Percentiles rank a stretch among this genome's conserved stretches.
phyloP scores from a whole-genome alignment of 495 filamentous ascomycete genomes.

The Trichoderma gamsii region DNA sequence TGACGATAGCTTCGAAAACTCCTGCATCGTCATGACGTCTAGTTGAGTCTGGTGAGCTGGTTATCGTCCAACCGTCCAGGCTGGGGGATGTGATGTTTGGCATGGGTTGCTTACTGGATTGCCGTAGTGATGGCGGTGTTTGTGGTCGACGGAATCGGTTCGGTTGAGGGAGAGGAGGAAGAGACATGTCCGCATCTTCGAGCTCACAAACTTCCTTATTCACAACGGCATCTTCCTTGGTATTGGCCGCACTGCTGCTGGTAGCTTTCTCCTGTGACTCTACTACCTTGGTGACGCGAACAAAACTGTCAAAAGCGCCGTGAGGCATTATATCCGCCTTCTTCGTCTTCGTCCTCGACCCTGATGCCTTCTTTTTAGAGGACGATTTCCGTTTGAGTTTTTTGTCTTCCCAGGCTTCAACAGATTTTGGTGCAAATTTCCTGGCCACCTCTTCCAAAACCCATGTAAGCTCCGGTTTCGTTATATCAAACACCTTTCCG shows the following conservation, averaged over 20 bases:
- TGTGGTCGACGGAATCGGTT: conserved; percentile 16
- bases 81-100: conserved; percentile 20
- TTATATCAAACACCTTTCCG: conserved; percentile 57
- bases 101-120: conserved; percentile 16
- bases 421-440: conserved; percentile 62
- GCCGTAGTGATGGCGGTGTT: conserved; percentile 2
- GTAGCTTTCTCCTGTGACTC: neutral
- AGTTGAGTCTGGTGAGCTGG: conserved; percentile 34
- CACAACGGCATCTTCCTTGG: neutral
- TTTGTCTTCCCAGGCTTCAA: conserved; percentile 69
- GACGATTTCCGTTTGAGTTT: conserved; percentile 33
- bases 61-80: conserved; percentile 34
- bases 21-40: conserved; percentile 25
- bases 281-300: conserved; percentile 12
- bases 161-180: conserved; percentile 22
- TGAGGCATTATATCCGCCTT: neutral
- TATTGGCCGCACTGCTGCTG: neutral
- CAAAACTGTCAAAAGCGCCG: conserved; percentile 13
- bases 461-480: conserved; percentile 67
- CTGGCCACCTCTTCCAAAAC: conserved; percentile 65
- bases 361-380: conserved; percentile 20
- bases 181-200: neutral
- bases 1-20: conserved; percentile 31
- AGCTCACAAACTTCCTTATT: neutral
- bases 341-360: neutral